Conservation (phyloP, 192 early-diverging fungal genomes). For the Coemansia erecta region DNA sequence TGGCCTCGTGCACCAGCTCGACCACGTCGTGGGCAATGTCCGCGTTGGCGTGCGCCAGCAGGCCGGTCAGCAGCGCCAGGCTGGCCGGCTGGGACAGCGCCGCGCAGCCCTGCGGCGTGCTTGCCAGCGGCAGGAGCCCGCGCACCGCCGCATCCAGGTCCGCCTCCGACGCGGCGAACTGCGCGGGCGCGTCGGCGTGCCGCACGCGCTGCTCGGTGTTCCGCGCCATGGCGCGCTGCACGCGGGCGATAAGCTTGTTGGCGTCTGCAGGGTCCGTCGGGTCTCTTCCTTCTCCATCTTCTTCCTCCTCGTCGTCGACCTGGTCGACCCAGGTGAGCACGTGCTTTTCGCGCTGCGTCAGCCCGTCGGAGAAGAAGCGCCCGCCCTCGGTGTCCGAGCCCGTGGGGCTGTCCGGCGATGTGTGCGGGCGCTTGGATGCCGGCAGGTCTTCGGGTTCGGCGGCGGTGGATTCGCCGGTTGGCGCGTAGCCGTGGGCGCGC, state of each 20-base stretch:
- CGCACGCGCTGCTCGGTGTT: conserved; percentile 87
- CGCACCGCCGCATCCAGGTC: conserved; percentile 92
- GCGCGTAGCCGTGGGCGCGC: conserved; percentile 33
- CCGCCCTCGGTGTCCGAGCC: conserved; percentile 63
- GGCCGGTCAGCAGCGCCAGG: conserved; percentile 57
- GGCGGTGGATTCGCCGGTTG: background rate
- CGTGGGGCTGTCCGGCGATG: background rate
- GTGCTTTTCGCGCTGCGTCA: conserved; percentile 70
- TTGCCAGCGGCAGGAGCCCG: conserved; percentile 67
- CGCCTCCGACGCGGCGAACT: conserved; percentile 93
- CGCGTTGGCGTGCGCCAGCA: conserved; percentile 90
- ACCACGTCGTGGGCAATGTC: conserved; percentile 87
- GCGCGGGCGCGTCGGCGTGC: conserved; percentile 57
- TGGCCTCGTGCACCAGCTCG: conserved; percentile 86
- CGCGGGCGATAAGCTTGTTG: conserved; percentile 73
- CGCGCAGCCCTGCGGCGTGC: conserved; percentile 11
- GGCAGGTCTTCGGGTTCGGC: background rate
- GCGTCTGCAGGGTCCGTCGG: conserved; percentile 65
- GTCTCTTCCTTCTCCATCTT: too few species aligned
- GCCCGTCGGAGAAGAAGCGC: conserved; percentile 82
- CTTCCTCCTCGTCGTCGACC: conserved; percentile 65
- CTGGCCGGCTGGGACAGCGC: too few species aligned
- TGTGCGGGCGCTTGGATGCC: background rate
- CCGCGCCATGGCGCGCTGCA: conserved; percentile 82
- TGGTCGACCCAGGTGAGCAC: conserved; percentile 85